A percentile compares a stretch with the other conserved stretches of the same genome.
Evolutionary conservation across 2,329 filamentous ascomycete genomes (phyloP).

Genomic region (Ilyonectria sp.): DNA sequence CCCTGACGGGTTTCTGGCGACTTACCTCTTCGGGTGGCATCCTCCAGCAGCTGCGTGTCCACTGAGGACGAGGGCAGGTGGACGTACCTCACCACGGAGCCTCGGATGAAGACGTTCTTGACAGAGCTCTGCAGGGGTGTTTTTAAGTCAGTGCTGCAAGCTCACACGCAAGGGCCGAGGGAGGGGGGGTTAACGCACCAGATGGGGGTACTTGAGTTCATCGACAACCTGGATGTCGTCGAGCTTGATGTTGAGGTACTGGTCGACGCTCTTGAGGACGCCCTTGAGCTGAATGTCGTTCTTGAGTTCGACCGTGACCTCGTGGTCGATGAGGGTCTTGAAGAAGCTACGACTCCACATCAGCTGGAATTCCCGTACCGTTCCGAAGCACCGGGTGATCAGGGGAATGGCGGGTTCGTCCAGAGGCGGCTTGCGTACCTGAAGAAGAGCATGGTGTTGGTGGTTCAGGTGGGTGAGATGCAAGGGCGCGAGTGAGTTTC

Average conservation of each 20-base stretch:
- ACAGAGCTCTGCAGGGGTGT: conserved; percentile 73
- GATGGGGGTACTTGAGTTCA: conserved; percentile 93
- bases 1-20: background rate
- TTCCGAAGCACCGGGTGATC: background rate
- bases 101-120: conserved; percentile 96
- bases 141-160: conserved; percentile 21
- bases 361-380: background rate
- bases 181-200: conserved; percentile 67
- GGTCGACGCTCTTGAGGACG: conserved; percentile 96
- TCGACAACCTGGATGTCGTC: conserved; percentile 95
- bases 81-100: conserved; percentile 93
- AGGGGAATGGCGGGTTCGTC: background rate
- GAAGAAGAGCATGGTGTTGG: conserved; percentile 61
- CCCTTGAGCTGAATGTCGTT: conserved; percentile 98
- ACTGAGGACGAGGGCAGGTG: conserved; percentile 87
- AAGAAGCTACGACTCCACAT: conserved; percentile 80
- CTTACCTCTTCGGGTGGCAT: conserved; percentile 89
- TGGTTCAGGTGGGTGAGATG: conserved; percentile 5
- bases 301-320: conserved; percentile 98
- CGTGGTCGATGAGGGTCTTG: conserved; percentile 97
- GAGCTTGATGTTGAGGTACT: conserved; percentile 99
- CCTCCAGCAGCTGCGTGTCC: conserved; percentile 89
- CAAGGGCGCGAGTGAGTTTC: conserved; percentile 8
- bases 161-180: background rate
- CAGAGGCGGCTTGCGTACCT: conserved; percentile 50